Base-by-base conservation (phyloP, 306 rosid species). In the Quillaja saponaria region DNA sequence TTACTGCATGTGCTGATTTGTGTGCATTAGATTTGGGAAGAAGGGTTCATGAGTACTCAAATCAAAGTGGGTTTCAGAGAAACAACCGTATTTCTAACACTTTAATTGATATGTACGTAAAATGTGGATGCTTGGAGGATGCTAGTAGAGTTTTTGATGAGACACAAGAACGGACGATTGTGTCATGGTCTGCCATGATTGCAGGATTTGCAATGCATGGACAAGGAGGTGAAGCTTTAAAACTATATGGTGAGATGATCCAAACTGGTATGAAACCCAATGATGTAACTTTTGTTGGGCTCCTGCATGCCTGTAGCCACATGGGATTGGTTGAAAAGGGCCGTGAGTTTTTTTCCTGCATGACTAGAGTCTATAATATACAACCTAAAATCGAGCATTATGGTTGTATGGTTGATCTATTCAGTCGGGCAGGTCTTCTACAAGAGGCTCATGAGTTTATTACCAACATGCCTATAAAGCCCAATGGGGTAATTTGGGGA, bases 171-270 rank as follows among this genome's bases (percentile, higher is more conserved):
- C 75, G 64, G 20, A 78, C 82, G 1, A 64, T 81, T 34, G 84
- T 81, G n/a, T 77, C 90, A 8, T 78, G 84, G 82, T 84, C 86
- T 5, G 76, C 82, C 39, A 84, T 80, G 90, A 80, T 84, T 11
- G 49, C 71, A 1, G 86, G 86, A 25, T 72, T 78, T 9, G 84
- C 86, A 28, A 62, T 73, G 39, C 86, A 81, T 14, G 90, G 86
- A 17, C 65, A 64, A 45, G 84, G 82, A 13, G 90, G 56, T 71
- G 81, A 72, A 48, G 82, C 86, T 38, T 67, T 78, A 70, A 35
- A 47, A 12, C 55, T 84, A 11, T 81, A 69, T 64, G 50, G 56
- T 39, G 10, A 58, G 49, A 80, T 78, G 90, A 59, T 74, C 46
- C 49, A 44, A 56, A 47, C n/a, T 13, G 78, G 78, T 19, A 31